A percentile compares a stretch with the other conserved stretches of the same genome.
Evolutionary conservation across 176 grass and related monocot species (phyloP).

Genomic region (Avena eriantha): DNA sequence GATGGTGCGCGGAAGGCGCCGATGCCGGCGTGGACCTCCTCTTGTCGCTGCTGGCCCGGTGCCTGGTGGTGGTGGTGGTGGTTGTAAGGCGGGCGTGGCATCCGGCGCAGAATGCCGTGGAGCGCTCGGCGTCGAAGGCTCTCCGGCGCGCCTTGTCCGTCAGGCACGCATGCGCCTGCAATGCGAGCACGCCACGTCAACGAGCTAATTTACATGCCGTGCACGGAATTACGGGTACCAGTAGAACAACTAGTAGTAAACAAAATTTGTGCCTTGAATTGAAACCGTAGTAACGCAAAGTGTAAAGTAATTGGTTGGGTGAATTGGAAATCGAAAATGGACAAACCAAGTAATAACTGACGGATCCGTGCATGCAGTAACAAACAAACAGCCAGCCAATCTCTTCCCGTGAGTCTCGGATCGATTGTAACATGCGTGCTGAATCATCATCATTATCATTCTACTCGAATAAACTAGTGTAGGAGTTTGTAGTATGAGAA

Average conservation of each 20-base stretch:
- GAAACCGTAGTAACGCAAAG: too few relatives aligned
- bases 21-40: background rate
- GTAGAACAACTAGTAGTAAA: too few relatives aligned
- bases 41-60: background rate
- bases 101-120: conserved; percentile 59
- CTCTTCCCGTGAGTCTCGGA: background rate
- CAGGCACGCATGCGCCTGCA: conserved; percentile 81
- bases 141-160: conserved; percentile 63
- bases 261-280: too few relatives aligned
- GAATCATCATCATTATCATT: background rate
- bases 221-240: too few relatives aligned
- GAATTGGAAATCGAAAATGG: too few relatives aligned
- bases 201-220: background rate
- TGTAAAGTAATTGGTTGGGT: too few relatives aligned
- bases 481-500: background rate
- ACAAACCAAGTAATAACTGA: background rate
- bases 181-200: background rate
- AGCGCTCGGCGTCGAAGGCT: conserved; percentile 57
- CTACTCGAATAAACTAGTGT: background rate
- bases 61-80: background rate
- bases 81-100: conserved; percentile 43
- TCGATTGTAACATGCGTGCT: background rate
- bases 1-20: background rate
- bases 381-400: background rate
- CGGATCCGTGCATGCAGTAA: background rate